Evolutionary conservation across 2,329 filamentous ascomycete species (phyloP).

Genomic region (Lachnellula cervina): DNA sequence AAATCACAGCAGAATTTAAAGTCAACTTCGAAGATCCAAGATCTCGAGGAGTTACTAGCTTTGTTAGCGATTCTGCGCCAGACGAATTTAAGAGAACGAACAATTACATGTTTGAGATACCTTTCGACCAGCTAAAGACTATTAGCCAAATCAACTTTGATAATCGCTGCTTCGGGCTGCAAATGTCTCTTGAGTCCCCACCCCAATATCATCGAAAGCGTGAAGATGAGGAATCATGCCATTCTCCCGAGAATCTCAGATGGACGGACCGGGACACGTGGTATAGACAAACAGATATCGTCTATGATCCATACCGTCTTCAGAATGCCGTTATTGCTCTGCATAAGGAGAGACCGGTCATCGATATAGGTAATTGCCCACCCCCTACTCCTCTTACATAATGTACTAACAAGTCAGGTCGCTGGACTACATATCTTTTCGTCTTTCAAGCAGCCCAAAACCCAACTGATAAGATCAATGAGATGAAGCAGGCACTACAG

Average conservation of each 20-base stretch:
- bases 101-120: slow-evolving; percentile 33
- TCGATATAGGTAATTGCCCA: slow-evolving; percentile 48
- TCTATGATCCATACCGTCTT: slow-evolving; percentile 38
- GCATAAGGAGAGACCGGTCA: slow-evolving; percentile 43
- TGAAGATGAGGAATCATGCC: slow-evolving; percentile 33
- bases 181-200: slow-evolving; percentile 46
- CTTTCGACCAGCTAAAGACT: slow-evolving; percentile 40
- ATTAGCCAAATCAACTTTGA: slow-evolving; percentile 37
- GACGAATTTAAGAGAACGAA: slow-evolving; percentile 23
- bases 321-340: slow-evolving; percentile 39
- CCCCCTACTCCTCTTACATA: neutral
- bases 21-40: slow-evolving; percentile 27
- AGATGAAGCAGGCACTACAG: slow-evolving; percentile 40
- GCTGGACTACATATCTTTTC: slow-evolving; percentile 59
- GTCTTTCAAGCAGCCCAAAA: slow-evolving; percentile 37
- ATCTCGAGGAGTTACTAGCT: slow-evolving; percentile 10
- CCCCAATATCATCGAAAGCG: slow-evolving; percentile 33
- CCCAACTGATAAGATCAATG: slow-evolving; percentile 13
- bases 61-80: slow-evolving; percentile 4
- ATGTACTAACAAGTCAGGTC: slow-evolving; percentile 35
- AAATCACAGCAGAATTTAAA: slow-evolving; percentile 39
- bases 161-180: slow-evolving; percentile 35
- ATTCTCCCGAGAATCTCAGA: slow-evolving; percentile 35
- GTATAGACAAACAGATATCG: slow-evolving; percentile 60
- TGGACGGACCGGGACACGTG: slow-evolving; percentile 56